Evolutionary conservation across 352 stramenopile species (phyloP), one percentile per base, ranked within the genome.

Genomic region (Pythium utonaiense): DNA sequence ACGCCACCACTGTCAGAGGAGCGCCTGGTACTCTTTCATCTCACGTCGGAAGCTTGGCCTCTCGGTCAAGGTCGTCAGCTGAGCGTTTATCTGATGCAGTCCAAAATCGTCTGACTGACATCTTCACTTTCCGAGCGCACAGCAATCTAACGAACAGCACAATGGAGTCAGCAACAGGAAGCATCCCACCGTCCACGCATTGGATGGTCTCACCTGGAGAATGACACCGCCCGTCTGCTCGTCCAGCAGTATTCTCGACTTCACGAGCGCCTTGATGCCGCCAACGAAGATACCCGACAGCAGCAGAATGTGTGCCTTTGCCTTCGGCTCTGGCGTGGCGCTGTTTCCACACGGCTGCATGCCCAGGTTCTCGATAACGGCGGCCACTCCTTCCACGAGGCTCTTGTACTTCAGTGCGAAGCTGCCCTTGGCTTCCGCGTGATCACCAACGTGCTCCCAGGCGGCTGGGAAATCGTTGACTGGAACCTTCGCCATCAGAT

Each of bases 281-380:
- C 93, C 91, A 33, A 99, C 90, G 83, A 99, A 99, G 24, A 98
- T 87, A 33, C 96, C 97, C 40, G 90, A 98, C 38, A 99, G 78
- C 69, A 99, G 82, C 61, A 99, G 69, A 68, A 98, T 98, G 74
- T 99, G 96, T 28, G 94, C 89, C 69, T 98, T 98, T 21, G 92
- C 79, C 59, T 91, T 90, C n/a, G 82, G 80, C 54, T 88, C 87
- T 33, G 82, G 84, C 14, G 87, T 79, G 34, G 82, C 89, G 24
- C 96, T 98, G 67, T 96, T 97, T 69, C 98, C 95, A 66, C 96
- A 99, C 10, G 96, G 79, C 75, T 98, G 89, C 97, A 99, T 99
- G 41, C 96, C 96, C 52, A 99, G 79, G 66, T 98, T 98, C 40
- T 98, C 90, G 40, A 98, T 97, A 41, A 99, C 89, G 30, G 91